Conservation (phyloP, 306 rosid genomes). For the Glycine soja region DNA sequence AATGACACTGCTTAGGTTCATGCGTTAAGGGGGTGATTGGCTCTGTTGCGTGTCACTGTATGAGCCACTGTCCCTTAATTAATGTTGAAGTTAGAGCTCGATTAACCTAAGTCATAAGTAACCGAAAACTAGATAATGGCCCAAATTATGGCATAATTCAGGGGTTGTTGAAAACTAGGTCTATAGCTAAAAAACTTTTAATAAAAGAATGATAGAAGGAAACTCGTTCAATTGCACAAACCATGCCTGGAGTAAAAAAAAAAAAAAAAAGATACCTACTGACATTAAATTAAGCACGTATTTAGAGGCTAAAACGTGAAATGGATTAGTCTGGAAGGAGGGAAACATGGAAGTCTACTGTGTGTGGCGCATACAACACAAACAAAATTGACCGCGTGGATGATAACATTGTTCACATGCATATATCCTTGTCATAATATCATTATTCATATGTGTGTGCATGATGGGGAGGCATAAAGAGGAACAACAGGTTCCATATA, state of each 20-base stretch:
- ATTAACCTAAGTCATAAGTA: constrained; percentile 32
- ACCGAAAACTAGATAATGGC: constrained; percentile 59
- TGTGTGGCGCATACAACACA: constrained; percentile 55
- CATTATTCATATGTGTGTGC: too few species aligned
- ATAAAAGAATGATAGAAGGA: not conserved
- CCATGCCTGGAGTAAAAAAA: constrained; percentile 31
- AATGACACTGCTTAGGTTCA: constrained; percentile 29
- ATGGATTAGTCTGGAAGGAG: constrained; percentile 55
- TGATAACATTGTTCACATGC: constrained; percentile 31
- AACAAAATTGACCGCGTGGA: constrained; percentile 53
- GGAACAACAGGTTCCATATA: too few species aligned
- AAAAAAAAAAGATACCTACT: not conserved
- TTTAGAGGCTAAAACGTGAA: constrained; percentile 47
- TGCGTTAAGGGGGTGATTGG: constrained; percentile 34
- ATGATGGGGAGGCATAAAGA: too few species aligned
- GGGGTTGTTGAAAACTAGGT: constrained; percentile 76
- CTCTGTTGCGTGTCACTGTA: constrained; percentile 3
- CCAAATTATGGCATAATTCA: constrained; percentile 82
- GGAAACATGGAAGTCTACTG: constrained; percentile 66
- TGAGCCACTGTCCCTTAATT: constrained; percentile 38
- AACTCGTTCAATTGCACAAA: constrained; percentile 25
- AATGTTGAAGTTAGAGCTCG: constrained; percentile 55
- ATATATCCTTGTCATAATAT: too few species aligned
- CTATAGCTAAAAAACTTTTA: constrained; percentile 11
- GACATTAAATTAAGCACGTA: constrained; percentile 40